Percentiles rank a stretch among this genome's conserved stretches.
Evolutionary conservation across 805 yeast genomes (phyloP).

Genomic region (Yarrowia sp.): DNA sequence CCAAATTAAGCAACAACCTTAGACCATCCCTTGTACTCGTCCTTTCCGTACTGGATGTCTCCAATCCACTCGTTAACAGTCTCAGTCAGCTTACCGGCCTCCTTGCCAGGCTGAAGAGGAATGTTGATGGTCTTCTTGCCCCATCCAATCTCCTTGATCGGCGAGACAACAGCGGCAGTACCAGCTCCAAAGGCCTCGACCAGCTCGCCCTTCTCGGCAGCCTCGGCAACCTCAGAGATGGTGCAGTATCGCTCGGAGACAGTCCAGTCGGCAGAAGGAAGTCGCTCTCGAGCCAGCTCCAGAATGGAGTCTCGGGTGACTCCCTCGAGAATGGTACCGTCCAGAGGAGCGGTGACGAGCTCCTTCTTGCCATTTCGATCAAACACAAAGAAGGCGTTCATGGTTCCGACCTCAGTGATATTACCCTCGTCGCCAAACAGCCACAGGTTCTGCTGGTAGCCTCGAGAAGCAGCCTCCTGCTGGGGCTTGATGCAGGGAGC

Average conservation of each 20-base stretch:
- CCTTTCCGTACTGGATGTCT: slow-evolving; percentile 85
- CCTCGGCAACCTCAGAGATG: slow-evolving; percentile 74
- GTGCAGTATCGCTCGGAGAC: slow-evolving; percentile 79
- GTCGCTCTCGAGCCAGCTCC: slow-evolving; percentile 68
- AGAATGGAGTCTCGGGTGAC: slow-evolving; percentile 90
- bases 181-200: slow-evolving; percentile 97
- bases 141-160: slow-evolving; percentile 84
- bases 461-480: slow-evolving; percentile 82
- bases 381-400: slow-evolving; percentile 91
- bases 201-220: slow-evolving; percentile 74
- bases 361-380: slow-evolving; percentile 80
- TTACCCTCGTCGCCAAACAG: slow-evolving; percentile 82
- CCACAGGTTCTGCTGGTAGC: slow-evolving; percentile 96
- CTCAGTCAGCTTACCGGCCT: slow-evolving; percentile 60
- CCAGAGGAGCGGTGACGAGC: slow-evolving; percentile 92
- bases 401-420: slow-evolving; percentile 96
- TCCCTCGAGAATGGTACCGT: slow-evolving; percentile 96
- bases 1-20: too few relatives aligned
- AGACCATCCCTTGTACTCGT: slow-evolving; percentile 48
- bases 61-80: slow-evolving; percentile 80
- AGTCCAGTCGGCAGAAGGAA: slow-evolving; percentile 74
- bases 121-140: slow-evolving; percentile 67
- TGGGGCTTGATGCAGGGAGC: slow-evolving; percentile 95
- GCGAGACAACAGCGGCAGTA: slow-evolving; percentile 95
- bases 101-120: slow-evolving; percentile 77